These are phyloP conservation scores for Lavandula angustifolia DNA, from an alignment of 257 asterid genomes.

Conservation along the genomic window DNA sequence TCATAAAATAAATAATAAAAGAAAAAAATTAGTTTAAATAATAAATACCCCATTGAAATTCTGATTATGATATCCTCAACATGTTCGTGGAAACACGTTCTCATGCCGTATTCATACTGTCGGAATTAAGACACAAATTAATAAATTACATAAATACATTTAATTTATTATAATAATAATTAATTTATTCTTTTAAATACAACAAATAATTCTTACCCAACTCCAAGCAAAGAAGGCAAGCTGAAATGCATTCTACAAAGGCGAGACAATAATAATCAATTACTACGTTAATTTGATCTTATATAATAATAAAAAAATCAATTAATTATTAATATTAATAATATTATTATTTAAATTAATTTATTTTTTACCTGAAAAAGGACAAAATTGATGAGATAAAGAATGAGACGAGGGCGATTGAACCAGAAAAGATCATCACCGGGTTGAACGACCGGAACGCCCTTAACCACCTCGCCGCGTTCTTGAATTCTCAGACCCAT, in stretches of 20 bases:
- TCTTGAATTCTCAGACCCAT: conserved; percentile 86
- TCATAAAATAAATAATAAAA: no score
- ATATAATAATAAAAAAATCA: background rate
- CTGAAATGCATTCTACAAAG: conserved; percentile 83
- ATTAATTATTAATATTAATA: background rate
- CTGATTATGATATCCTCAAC: conserved; percentile 75
- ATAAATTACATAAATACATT: conserved; percentile 36
- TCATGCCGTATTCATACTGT: conserved; percentile 76
- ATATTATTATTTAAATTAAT: no score
- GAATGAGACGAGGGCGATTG: conserved; percentile 67
- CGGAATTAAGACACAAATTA: background rate
- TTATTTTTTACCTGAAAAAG: conserved; percentile 96
- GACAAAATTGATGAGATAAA: conserved; percentile 72
- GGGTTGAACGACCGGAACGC: conserved; percentile 76
- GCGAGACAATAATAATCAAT: background rate
- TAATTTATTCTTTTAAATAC: no score
- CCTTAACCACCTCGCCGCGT: conserved; percentile 74
- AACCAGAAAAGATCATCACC: conserved; percentile 89
- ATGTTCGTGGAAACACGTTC: conserved; percentile 75
- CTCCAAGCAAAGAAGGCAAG: conserved; percentile 89
- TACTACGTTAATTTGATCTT: background rate
- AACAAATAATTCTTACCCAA: no score
- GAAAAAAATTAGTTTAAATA: background rate
- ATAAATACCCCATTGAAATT: conserved; percentile 78
- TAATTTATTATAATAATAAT: no score